These are phyloP conservation scores for Corchorus capsularis DNA, from an alignment of 345 rosid species.

Conservation along the genomic window DNA sequence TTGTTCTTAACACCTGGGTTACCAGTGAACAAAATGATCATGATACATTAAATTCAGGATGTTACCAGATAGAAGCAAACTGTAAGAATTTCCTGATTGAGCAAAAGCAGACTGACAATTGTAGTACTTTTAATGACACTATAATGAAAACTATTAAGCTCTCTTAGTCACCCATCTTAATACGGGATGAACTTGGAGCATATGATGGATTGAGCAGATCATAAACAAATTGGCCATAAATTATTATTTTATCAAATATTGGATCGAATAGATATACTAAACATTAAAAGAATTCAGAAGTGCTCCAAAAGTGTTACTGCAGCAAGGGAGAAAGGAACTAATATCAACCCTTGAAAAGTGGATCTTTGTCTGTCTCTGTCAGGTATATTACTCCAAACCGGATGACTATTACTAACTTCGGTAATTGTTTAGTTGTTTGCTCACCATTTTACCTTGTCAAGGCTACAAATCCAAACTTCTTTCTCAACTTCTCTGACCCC, in stretches of 20 bases:
- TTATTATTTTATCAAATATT: not conserved
- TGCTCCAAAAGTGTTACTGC: not conserved
- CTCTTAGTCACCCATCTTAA: not conserved
- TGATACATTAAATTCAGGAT: not conserved
- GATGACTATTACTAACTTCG: not conserved
- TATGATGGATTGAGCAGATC: not conserved
- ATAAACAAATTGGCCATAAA: not conserved
- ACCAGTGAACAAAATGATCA: constrained; percentile 17
- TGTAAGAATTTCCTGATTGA: not conserved
- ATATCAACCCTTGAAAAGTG: not conserved
- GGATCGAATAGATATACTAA: not conserved
- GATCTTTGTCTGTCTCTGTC: not conserved
- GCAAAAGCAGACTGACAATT: not conserved
- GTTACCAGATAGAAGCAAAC: not conserved
- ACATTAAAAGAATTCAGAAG: not conserved
- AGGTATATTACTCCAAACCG: not conserved
- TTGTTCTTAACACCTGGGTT: constrained; percentile 66
- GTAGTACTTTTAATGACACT: not conserved
- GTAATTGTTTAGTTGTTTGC: not conserved
- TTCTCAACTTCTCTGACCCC: not conserved
- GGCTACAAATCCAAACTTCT: not conserved
- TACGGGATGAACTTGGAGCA: not conserved
- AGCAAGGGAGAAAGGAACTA: not conserved
- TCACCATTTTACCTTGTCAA: not conserved
- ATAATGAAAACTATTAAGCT: not conserved